Base-by-base conservation (phyloP, 1,284 basidiomycete species). In the Lignosus rhinocerotis region DNA sequence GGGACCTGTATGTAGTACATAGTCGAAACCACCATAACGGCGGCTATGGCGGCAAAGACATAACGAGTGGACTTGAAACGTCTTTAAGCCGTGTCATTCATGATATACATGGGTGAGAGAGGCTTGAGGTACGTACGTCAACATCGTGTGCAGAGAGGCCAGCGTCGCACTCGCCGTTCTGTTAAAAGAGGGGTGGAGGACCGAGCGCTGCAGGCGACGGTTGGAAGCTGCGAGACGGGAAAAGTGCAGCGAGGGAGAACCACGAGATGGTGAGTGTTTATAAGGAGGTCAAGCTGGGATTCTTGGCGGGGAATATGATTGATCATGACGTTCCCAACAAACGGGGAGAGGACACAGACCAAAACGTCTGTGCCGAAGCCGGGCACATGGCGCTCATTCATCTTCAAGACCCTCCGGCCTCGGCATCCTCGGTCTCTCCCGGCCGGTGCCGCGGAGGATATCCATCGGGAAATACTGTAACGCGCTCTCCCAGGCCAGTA, bases 41-140 rank as follows among this genome's bases (percentile, higher is more conserved):
- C 60, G 1, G 55, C 62, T 11, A 69, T 38, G 3, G 69, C 61
- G 45, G 69, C 60, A 44, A 68, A 61, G 6, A 50, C 58, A 31
- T 78, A 59, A 55, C 74, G 69, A 38, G 70, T 72, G 14, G 67
- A 33, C 6, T 67, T 60, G 46, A 73, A 44, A 7, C 68, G 61
- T 51, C 69, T 71, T 47, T 25, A 25, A 10, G 31, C 33, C 45
- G 58, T 58, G 55, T 45, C 39, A 2, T 25, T 36, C 39, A 25
- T 31, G 25, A 39, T 7, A 34, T 12, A 46, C 19, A 21, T 39
- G 36, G 36, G n/a, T 30, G 33, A 3, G 31, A 21, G 38, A 17
- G 19, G 19, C 6, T 17, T 16, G 30, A 19, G 19, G 32, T 25
- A 58, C 62, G 42, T 47, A 64, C 62, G 57, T 47, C 31, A 59